A percentile compares a stretch with the other conserved stretches of the same genome.
These are phyloP conservation scores for Globisporangium radiosum DNA, from an alignment of 352 stramenopile genomes.

Conservation along the genomic window DNA sequence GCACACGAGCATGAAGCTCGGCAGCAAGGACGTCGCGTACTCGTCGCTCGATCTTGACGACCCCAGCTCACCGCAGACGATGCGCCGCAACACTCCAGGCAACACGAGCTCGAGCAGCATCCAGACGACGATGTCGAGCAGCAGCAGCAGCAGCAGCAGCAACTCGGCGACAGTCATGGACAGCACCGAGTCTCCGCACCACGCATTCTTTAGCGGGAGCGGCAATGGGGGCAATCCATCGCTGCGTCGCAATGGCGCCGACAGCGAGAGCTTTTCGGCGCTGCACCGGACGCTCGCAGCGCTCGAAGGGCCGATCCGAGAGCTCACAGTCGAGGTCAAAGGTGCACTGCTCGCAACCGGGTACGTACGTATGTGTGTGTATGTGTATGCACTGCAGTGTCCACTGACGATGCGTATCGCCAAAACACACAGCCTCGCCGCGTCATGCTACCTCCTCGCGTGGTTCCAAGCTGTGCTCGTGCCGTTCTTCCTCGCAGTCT, in stretches of 20 bases:
- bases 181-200: slow-evolving; percentile 7
- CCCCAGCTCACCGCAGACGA: slow-evolving; percentile 25
- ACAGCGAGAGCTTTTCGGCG: slow-evolving; percentile 15
- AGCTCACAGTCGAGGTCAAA: slow-evolving; percentile 76
- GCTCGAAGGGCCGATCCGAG: slow-evolving; percentile 57
- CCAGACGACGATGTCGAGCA: slow-evolving; percentile 25
- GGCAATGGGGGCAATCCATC: slow-evolving; percentile 5
- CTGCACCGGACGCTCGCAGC: slow-evolving; percentile 44
- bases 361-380: slow-evolving; percentile 20
- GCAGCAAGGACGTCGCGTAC: slow-evolving; percentile 71
- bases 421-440: slow-evolving; percentile 38
- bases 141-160: slow-evolving; percentile 13
- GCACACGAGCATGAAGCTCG: slow-evolving; percentile 44
- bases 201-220: slow-evolving; percentile 1
- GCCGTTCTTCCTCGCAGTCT: slow-evolving; percentile 85
- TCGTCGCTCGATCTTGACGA: slow-evolving; percentile 69
- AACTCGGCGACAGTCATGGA: slow-evolving; percentile 6
- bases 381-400: neutral
- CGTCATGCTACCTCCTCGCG: slow-evolving; percentile 71
- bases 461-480: slow-evolving; percentile 84
- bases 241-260: slow-evolving; percentile 29
- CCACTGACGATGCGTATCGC: too few relatives aligned
- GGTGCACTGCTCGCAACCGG: slow-evolving; percentile 75
- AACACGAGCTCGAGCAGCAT: slow-evolving; percentile 28
- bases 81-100: slow-evolving; percentile 23